These are phyloP conservation scores for Trametes versicolor DNA, from an alignment of 1,284 basidiomycete genomes.

Conservation along the genomic window DNA sequence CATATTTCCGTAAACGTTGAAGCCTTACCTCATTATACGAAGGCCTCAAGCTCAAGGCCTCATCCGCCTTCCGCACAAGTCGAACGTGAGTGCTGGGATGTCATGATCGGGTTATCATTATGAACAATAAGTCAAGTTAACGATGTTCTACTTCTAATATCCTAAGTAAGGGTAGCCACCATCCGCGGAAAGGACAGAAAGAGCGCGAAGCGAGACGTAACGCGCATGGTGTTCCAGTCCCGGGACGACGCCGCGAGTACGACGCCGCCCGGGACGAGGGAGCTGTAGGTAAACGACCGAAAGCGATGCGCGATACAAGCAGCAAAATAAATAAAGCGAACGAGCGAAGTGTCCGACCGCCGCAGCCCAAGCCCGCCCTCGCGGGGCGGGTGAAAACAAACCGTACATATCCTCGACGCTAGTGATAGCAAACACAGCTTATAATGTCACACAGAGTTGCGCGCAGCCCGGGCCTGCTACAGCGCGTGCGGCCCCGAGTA, in stretches of 20 bases:
- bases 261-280: constrained; percentile 4
- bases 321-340: constrained; percentile 39
- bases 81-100: too few relatives aligned
- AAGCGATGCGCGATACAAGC: constrained; percentile 32
- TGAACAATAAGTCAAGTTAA: constrained; percentile 35
- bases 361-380: constrained; percentile 12
- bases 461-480: constrained; percentile 16
- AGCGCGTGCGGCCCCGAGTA: constrained; percentile 35
- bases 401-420: constrained; percentile 21
- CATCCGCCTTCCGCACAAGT: too few relatives aligned
- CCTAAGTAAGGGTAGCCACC: constrained; percentile 10
- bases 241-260: too few relatives aligned
- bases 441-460: constrained; percentile 28
- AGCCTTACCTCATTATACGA: too few relatives aligned
- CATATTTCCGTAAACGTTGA: too few relatives aligned
- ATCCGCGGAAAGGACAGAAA: constrained; percentile 15
- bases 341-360: constrained; percentile 15
- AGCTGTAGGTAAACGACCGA: constrained; percentile 13
- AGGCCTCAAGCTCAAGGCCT: too few relatives aligned
- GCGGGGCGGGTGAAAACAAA: constrained; percentile 2
- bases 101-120: constrained; percentile 20
- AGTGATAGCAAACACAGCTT: constrained; percentile 27
- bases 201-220: constrained; percentile 14
- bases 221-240: constrained; percentile 2
- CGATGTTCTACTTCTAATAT: constrained; percentile 35